A percentile compares a stretch with the other conserved stretches of the same genome.
Evolutionary conservation across 371 early-diverging fungal genomes (phyloP).

Genomic region (Apophysomyces sp.): DNA sequence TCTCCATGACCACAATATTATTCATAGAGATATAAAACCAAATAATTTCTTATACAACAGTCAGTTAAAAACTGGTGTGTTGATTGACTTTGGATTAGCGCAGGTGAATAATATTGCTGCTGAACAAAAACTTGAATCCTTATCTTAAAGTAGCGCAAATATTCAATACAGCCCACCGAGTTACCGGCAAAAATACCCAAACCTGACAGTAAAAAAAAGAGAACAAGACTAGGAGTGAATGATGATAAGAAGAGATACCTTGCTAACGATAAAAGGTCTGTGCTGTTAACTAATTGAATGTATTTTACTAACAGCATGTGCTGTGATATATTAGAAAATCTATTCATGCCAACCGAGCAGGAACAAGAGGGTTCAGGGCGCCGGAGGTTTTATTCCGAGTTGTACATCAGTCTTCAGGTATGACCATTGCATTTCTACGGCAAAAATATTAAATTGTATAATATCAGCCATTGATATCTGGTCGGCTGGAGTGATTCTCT

Average conservation of each 20-base stretch:
- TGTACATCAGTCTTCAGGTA: slow-evolving; percentile 66
- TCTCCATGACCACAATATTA: slow-evolving; percentile 71
- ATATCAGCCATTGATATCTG: slow-evolving; percentile 86
- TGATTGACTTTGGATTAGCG: slow-evolving; percentile 99
- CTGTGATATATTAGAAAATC: slow-evolving; percentile 51
- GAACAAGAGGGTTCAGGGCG: slow-evolving; percentile 99
- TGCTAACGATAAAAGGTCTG: background rate
- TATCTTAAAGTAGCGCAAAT: background rate
- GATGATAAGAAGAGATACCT: background rate
- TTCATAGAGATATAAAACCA: slow-evolving; percentile 98
- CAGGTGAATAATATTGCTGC: slow-evolving; percentile 51
- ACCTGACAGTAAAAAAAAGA: background rate
- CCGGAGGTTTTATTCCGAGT: slow-evolving; percentile 96
- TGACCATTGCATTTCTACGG: background rate
- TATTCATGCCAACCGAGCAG: slow-evolving; percentile 91
- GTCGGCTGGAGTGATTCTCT: slow-evolving; percentile 94
- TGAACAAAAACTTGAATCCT: no score
- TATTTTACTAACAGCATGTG: background rate
- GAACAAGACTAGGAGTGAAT: background rate
- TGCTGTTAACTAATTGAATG: background rate
- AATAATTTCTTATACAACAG: slow-evolving; percentile 92
- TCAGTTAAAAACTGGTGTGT: slow-evolving; percentile 67
- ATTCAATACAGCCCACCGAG: background rate
- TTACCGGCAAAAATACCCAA: background rate
- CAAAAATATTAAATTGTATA: background rate